Evolutionary conservation across 2,329 filamentous ascomycete genomes (phyloP).

Genomic region (Aspergillus thermomutatus): DNA sequence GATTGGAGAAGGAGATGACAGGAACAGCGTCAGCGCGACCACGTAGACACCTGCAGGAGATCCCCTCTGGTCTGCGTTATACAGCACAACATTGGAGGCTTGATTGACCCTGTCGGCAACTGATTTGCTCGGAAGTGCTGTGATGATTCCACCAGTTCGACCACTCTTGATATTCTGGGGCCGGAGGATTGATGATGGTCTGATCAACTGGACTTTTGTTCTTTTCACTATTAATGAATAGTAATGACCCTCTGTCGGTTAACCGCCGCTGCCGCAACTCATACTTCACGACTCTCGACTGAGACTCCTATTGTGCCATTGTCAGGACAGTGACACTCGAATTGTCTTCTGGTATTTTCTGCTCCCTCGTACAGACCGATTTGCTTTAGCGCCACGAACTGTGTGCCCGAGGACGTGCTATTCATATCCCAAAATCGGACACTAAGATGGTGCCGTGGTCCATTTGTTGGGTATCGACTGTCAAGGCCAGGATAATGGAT

Average conservation of each 20-base stretch:
- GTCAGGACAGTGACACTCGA: background rate
- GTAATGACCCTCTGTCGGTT: background rate
- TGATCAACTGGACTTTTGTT: background rate
- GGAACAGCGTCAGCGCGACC: background rate
- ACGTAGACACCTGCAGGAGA: background rate
- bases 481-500: background rate
- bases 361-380: no score
- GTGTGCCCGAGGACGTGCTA: background rate
- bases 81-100: no score
- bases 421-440: background rate
- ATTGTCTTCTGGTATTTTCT: background rate
- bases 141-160: conserved; percentile 1
- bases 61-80: background rate
- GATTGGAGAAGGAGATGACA: background rate
- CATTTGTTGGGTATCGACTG: background rate
- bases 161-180: conserved; percentile 1
- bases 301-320: background rate
- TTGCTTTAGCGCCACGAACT: no score
- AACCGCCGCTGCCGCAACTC: conserved; percentile 16
- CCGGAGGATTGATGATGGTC: background rate
- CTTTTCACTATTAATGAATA: no score
- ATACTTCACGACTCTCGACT: background rate
- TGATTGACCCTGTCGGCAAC: background rate
- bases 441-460: background rate
- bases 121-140: background rate